Percentiles rank a stretch among this genome's conserved stretches.
Evolutionary conservation across 208 protist species (phyloP).

Genomic region (Angomonas ambiguus): DNA sequence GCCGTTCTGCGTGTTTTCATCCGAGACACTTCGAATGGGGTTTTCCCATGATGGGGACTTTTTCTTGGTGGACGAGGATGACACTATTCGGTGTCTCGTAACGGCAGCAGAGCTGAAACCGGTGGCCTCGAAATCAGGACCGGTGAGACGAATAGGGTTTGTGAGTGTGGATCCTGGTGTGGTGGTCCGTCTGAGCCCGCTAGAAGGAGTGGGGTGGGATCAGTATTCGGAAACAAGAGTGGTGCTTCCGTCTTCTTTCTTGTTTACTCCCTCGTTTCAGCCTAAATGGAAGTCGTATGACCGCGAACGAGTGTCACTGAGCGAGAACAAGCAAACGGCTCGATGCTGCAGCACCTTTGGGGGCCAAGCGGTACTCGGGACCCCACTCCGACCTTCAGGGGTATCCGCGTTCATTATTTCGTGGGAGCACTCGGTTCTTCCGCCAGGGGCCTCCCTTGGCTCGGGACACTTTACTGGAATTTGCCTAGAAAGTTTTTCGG

Average conservation of each 20-base stretch:
- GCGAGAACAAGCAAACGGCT: slow-evolving; percentile 52
- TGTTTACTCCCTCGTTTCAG: slow-evolving; percentile 25
- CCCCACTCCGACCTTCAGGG: slow-evolving; percentile 50
- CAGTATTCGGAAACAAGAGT: not conserved
- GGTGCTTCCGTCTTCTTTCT: not conserved
- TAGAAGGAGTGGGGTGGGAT: not conserved
- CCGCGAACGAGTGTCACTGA: slow-evolving; percentile 41
- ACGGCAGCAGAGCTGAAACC: slow-evolving; percentile 30
- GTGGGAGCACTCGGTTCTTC: slow-evolving; percentile 55
- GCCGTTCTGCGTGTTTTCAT: slow-evolving; percentile 54
- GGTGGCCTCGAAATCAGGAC: slow-evolving; percentile 2
- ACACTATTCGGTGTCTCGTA: slow-evolving; percentile 70
- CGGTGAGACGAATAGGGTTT: slow-evolving; percentile 37
- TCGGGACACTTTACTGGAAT: slow-evolving; percentile 88
- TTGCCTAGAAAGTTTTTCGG: slow-evolving; percentile 40
- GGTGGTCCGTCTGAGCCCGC: not conserved
- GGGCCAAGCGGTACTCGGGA: slow-evolving; percentile 73
- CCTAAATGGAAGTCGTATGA: slow-evolving; percentile 58
- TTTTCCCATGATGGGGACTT: slow-evolving; percentile 80
- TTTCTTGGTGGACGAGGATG: slow-evolving; percentile 71
- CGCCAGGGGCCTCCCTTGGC: slow-evolving; percentile 56
- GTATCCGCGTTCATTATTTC: slow-evolving; percentile 73
- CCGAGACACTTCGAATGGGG: slow-evolving; percentile 63
- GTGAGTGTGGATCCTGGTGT: slow-evolving; percentile 43
- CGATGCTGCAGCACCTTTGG: slow-evolving; percentile 52